Percentiles rank a stretch among this genome's conserved stretches.
Conservation (phyloP, 202 grass and related monocot species). For the Setaria italica region DNA sequence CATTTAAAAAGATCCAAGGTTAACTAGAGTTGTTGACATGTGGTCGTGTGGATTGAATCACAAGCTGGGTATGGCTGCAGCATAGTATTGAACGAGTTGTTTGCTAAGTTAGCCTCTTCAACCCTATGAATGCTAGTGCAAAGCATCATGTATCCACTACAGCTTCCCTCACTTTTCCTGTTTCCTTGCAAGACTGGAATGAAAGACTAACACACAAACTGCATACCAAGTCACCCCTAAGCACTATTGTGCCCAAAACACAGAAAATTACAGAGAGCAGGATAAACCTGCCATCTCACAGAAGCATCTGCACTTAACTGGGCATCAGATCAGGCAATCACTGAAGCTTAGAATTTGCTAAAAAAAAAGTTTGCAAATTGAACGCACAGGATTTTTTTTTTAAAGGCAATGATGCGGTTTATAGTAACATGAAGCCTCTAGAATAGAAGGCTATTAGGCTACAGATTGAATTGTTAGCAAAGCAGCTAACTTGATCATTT, state of each 20-base stretch:
- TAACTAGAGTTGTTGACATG: neutral
- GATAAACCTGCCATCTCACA: neutral
- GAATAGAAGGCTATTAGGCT: neutral
- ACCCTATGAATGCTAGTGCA: neutral
- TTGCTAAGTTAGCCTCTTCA: neutral
- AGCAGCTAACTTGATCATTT: neutral
- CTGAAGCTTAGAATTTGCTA: neutral
- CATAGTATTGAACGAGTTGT: slow-evolving; percentile 1
- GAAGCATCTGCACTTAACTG: neutral
- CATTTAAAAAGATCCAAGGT: neutral
- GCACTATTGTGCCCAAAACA: neutral
- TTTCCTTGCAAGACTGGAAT: neutral
- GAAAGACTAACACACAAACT: neutral
- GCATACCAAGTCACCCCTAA: neutral
- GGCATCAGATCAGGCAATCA: neutral
- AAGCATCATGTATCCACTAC: neutral
- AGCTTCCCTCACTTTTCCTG: neutral
- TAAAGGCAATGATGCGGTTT: neutral
- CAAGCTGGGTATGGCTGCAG: neutral
- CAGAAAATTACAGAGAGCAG: neutral
- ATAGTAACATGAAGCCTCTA: neutral
- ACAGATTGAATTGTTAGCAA: neutral
- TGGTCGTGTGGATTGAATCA: neutral
- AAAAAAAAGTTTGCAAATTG: neutral
- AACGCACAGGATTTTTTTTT: neutral